A percentile compares a stretch with the other conserved stretches of the same genome.
Conservation (phyloP, 768 basidiomycete species). For the Amanita exitialis region DNA sequence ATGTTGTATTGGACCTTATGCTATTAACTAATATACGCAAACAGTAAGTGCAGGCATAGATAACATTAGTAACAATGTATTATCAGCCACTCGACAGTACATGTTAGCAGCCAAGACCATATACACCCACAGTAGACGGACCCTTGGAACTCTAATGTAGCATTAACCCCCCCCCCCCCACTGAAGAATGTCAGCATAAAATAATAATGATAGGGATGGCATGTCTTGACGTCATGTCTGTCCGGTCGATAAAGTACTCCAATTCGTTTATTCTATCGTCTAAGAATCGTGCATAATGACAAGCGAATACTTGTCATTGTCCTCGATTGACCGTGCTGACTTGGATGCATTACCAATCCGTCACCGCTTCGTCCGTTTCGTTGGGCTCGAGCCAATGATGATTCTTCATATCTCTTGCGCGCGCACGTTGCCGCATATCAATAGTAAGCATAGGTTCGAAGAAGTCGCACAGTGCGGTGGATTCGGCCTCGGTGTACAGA, state of each 20-base stretch:
- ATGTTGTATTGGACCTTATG: background rate
- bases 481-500: constrained; percentile 49
- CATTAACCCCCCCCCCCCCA: background rate
- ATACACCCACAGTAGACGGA: background rate
- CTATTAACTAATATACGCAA: background rate
- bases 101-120: background rate
- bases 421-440: constrained; percentile 57
- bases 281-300: background rate
- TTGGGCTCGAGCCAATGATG: constrained; percentile 60
- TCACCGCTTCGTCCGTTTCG: constrained; percentile 28
- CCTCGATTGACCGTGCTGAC: background rate
- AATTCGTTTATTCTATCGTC: background rate
- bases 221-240: constrained; percentile 7
- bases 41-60: background rate
- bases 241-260: background rate
- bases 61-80: background rate
- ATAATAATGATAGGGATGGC: constrained; percentile 5
- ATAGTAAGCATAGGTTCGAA: constrained; percentile 67
- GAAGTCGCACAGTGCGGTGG: constrained; percentile 52
- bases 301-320: background rate
- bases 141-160: background rate
- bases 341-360: constrained; percentile 30
- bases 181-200: background rate
- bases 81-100: background rate
- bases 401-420: constrained; percentile 63